phyloP scores from a whole-genome alignment of 108 stramenopile genomes.

The Pseudonitzschia multistriata region DNA sequence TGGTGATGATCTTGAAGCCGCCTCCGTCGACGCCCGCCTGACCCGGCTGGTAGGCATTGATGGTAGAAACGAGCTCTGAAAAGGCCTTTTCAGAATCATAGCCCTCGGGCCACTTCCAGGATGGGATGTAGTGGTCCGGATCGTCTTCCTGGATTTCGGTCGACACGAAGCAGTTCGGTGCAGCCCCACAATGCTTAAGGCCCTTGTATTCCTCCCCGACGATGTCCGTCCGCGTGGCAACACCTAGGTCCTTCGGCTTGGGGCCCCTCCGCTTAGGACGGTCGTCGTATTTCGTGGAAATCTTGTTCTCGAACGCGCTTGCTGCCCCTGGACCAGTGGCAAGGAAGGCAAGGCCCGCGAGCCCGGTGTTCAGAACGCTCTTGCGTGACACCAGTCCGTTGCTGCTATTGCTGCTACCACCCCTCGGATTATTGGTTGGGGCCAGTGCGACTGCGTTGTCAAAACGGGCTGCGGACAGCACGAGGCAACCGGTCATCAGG shows the following conservation, averaged over 20 bases:
- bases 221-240: constrained; percentile 54
- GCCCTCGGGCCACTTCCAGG: constrained; percentile 56
- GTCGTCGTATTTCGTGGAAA: constrained; percentile 76
- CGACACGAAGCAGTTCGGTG: constrained; percentile 89
- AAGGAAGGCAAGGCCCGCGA: background rate
- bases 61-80: constrained; percentile 51
- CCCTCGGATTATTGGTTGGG: too few relatives aligned
- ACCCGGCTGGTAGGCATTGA: constrained; percentile 71
- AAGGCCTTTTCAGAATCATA: constrained; percentile 52
- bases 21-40: constrained; percentile 83
- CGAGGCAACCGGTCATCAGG: background rate
- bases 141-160: constrained; percentile 62
- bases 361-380: background rate
- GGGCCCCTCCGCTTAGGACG: constrained; percentile 81
- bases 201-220: constrained; percentile 72
- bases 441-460: background rate
- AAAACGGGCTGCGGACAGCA: background rate
- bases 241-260: constrained; percentile 73
- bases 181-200: constrained; percentile 70
- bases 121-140: constrained; percentile 62
- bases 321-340: constrained; percentile 21
- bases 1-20: constrained; percentile 77
- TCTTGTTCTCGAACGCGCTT: constrained; percentile 73
- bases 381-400: background rate
- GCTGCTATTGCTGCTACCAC: background rate